Evolutionary conservation across 257 asterid genomes (phyloP).

Genomic region (Ophiorrhiza pumila): DNA sequence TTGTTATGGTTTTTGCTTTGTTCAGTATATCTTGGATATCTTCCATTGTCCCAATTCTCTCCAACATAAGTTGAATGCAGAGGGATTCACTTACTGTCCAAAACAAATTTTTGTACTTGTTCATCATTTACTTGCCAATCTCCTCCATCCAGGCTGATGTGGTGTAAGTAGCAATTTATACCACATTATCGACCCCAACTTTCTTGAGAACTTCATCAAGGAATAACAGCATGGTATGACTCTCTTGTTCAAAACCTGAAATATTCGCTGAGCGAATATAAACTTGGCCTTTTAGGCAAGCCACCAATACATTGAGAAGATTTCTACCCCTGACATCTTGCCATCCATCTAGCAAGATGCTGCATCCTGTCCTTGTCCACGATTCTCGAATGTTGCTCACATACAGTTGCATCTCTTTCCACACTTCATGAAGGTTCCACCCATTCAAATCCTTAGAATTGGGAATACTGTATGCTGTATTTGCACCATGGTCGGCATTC

Average conservation of each 20-base stretch:
- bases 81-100: slow-evolving; percentile 58
- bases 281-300: slow-evolving; percentile 1
- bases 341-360: slow-evolving; percentile 9
- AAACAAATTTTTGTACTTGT: slow-evolving; percentile 34
- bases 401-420: slow-evolving; percentile 30
- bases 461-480: slow-evolving; percentile 29
- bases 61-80: slow-evolving; percentile 62
- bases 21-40: slow-evolving; percentile 29
- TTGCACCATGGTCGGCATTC: slow-evolving; percentile 5
- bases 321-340: neutral
- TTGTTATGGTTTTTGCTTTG: slow-evolving; percentile 42
- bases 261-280: neutral
- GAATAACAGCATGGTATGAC: neutral
- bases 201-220: neutral
- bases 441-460: slow-evolving; percentile 47
- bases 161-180: slow-evolving; percentile 50
- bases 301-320: neutral
- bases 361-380: slow-evolving; percentile 32
- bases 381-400: slow-evolving; percentile 26
- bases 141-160: slow-evolving; percentile 45
- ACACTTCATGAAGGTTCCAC: slow-evolving; percentile 43
- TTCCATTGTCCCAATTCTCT: slow-evolving; percentile 30
- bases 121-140: slow-evolving; percentile 38
- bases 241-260: slow-evolving; percentile 8
- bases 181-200: slow-evolving; percentile 24